phyloP scores from a whole-genome alignment of 1,284 basidiomycete species.

The Tilletia indica region DNA sequence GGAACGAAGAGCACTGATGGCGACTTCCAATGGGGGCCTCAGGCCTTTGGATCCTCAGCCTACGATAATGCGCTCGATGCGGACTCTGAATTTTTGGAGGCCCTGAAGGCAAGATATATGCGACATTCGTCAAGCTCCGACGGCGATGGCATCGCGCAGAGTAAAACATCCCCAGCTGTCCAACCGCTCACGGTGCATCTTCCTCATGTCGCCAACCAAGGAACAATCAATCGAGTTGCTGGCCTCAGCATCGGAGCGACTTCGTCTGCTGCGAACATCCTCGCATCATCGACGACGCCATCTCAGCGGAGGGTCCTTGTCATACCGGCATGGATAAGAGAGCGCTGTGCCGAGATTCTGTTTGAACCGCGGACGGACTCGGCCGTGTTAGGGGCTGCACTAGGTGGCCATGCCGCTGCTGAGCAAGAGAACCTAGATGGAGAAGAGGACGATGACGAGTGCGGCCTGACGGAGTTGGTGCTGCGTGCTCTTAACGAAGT shows the following conservation, averaged over 20 bases:
- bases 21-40: not conserved
- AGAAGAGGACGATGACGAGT: not conserved
- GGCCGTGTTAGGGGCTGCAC: not conserved
- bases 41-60: not conserved
- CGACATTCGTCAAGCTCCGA: not conserved
- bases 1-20: not conserved
- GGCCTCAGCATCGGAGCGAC: not conserved
- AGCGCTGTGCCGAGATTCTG: conserved; percentile 82
- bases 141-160: too few relatives aligned
- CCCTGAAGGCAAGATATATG: conserved; percentile 2
- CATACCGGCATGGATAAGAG: conserved; percentile 91
- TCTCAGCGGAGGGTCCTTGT: conserved; percentile 65
- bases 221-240: not conserved
- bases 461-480: conserved; percentile 69
- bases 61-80: not conserved
- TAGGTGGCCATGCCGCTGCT: not conserved
- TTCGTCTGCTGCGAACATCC: not conserved
- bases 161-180: not conserved
- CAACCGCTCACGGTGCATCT: not conserved
- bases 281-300: not conserved
- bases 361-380: conserved; percentile 66
- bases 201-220: not conserved
- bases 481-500: conserved; percentile 77
- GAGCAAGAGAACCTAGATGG: too few relatives aligned
- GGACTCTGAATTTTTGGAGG: not conserved